Base-by-base conservation (phyloP, 1,284 basidiomycete genomes). In the Rhodotorula sp. region DNA sequence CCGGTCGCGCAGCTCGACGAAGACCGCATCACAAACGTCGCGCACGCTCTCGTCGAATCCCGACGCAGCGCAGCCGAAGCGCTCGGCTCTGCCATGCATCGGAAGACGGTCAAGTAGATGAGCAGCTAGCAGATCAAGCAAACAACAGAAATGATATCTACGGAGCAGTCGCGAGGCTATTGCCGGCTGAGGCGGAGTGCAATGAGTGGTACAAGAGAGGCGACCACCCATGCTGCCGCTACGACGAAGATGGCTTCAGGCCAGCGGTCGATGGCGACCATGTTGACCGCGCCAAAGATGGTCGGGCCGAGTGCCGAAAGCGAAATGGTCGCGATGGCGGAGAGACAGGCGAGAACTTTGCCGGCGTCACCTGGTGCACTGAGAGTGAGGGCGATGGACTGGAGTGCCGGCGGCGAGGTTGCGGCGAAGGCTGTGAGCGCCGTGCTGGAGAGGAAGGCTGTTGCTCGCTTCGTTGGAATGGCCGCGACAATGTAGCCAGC, bases 301-400 rank as follows among this genome's bases (percentile, higher is more conserved):
- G 84, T 79, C 1, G 88, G 87, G 0, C 87, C 87, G 24, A 88
- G 47, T 30, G 75, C 62, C 29, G 68, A 65, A 5, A 83, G 81
- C 73, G 86, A 86, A n/a, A 90, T 76, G 1, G 87, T 84, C 71
- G 88, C 85, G 22, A 90, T 75, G 34, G 91, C 88, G 68, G 87
- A 86, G 63, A 91, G 73, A 6, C 87, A 88, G 22, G 89, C 90
- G 76, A 90, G 90, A 20, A 92, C 81, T 71, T 82, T 83, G 8
- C 88, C 89, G 11, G 71, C 66, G 64, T 77, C 76, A 19, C 63
- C 62, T 1, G 64, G 66, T 13, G 81, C 79, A 73, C 88, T 88
- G 57, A 91, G 77, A 27, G 87, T 84, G 53, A 91, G 78, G 1
- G 89, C 85, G 55, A 89, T 83, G 58, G 87, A 87, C 70, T 90